Base-by-base conservation (phyloP, 176 grass and related monocot species). In the Metroxylon sagu region DNA sequence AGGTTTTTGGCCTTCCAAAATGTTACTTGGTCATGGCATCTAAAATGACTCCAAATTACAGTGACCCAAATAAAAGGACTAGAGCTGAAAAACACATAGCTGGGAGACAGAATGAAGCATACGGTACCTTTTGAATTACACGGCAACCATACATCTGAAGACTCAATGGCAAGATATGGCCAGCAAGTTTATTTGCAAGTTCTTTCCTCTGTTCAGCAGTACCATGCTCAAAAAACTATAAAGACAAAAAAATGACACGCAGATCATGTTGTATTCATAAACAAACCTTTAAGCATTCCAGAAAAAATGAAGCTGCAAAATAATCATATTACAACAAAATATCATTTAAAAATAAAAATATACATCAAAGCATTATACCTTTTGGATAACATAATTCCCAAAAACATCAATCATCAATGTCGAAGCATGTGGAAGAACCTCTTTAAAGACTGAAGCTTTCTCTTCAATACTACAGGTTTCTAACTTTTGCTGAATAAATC, bases 361-460 rank as follows among this genome's bases (percentile, higher is more conserved):
- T 35, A 43, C 8, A 43, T 48, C 61, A 52, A 54, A 71, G 26
- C 39, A 26, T 16, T 56, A 66, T 79, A 98, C 94, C 87, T 98
- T 98, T 82, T 98, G 94, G 53, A 98, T 98, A 48, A 98, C 94
- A 80, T 98, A 98, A 76, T 98, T 98, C 50, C 93, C 94, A 51
- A 98, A 98, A 28, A 98, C 94, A 53, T 98, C 94, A 31, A 64
- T 98, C 88, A 98, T 98, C 48, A 98, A 77, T 28, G 84, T 70
- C 62, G 88, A 67, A 66, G 94, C 76, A 57, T 98, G 85, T 57
- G 94, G 82, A 65, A 98, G 76, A 77, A 98, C 80, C 74, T 98
- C 94, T 18, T 60, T 59, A 75, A 98, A 98, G 53, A 98, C 94
- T 17, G 76, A 76, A 61, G 88, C 76, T 76, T 98, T 98, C 66